Percentiles rank a stretch among this genome's conserved stretches.
Evolutionary conservation across 108 stramenopile species (phyloP).

Genomic region (Pseudonitzschia delicatissima): DNA sequence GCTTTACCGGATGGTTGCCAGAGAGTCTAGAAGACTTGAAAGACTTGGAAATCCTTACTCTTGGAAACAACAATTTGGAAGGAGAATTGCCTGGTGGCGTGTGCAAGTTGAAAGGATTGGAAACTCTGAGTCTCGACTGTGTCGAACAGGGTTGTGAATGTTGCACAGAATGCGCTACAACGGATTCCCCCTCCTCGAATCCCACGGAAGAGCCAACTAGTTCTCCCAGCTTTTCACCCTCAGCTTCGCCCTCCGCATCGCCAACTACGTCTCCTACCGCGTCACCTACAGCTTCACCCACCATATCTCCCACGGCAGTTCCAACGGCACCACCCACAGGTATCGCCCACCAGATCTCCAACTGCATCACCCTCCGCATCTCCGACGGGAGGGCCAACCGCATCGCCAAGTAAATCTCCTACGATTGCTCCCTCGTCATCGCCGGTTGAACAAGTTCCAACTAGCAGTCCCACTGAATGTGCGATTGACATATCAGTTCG

Average conservation of each 20-base stretch:
- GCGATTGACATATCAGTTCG: background rate
- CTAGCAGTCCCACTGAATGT: background rate
- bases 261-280: background rate
- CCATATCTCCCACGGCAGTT: conserved; percentile 2
- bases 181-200: background rate
- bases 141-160: conserved; percentile 17
- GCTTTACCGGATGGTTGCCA: conserved; percentile 38
- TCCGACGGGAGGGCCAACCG: background rate
- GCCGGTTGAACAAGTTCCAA: conserved; percentile 5
- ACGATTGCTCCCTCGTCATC: background rate
- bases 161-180: conserved; percentile 23
- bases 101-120: background rate
- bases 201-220: conserved; percentile 13
- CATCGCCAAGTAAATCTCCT: background rate
- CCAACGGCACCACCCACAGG: background rate
- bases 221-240: background rate
- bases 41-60: conserved; percentile 12
- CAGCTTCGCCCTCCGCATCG: background rate
- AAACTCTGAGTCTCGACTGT: conserved; percentile 22
- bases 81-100: conserved; percentile 5
- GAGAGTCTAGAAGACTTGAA: conserved; percentile 10
- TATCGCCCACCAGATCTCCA: background rate
- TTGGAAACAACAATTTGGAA: conserved; percentile 12
- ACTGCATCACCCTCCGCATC: background rate
- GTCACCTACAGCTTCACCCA: background rate